Evolutionary conservation across 768 basidiomycete genomes (phyloP).

Genomic region (Boletus barrowsii): DNA sequence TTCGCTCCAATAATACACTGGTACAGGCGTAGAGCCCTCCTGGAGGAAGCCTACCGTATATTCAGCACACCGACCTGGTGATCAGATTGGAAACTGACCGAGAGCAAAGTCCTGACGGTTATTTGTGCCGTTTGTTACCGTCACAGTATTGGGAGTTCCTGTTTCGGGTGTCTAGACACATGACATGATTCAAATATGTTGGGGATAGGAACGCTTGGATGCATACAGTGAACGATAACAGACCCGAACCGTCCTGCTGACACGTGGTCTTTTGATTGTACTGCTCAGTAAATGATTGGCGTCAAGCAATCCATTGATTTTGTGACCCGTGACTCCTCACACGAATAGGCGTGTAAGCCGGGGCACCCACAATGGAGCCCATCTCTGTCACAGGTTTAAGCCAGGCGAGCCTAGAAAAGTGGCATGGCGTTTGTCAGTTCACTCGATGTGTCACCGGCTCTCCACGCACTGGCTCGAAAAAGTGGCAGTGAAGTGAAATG

Average conservation of each 20-base stretch:
- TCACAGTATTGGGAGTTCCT: neutral
- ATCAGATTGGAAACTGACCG: neutral
- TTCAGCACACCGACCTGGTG: neutral
- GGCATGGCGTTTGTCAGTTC: no score
- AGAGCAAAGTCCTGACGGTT: neutral
- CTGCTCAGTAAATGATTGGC: neutral
- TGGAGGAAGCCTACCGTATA: neutral
- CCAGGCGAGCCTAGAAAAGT: neutral
- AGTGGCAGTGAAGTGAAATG: neutral
- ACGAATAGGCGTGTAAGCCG: neutral
- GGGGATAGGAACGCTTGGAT: neutral
- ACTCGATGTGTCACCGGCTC: neutral
- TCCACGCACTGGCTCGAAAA: neutral
- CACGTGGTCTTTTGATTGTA: neutral
- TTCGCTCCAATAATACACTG: neutral
- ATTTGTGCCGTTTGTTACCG: neutral
- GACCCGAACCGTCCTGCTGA: neutral
- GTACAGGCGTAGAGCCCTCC: no score
- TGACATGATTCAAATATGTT: neutral
- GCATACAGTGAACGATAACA: neutral
- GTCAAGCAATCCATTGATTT: neutral
- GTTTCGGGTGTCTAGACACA: neutral
- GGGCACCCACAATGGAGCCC: no score
- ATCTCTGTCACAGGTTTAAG: neutral
- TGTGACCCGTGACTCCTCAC: neutral